A percentile compares a stretch with the other conserved stretches of the same genome.
Evolutionary conservation across 108 stramenopile genomes (phyloP).

Genomic region (Nannochloropsis salina): DNA sequence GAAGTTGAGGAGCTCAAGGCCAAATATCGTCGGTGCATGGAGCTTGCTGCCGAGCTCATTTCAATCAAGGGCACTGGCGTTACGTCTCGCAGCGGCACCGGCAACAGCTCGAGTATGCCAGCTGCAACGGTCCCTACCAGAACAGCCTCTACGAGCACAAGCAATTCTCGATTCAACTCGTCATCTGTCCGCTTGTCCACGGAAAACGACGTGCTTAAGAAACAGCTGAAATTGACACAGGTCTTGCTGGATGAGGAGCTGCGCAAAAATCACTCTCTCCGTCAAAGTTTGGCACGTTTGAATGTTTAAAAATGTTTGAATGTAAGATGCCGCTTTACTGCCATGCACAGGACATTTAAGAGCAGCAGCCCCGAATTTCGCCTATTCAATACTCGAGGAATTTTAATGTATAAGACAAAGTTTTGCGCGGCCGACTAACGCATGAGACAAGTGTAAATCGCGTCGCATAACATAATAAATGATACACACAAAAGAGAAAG

Average conservation of each 20-base stretch:
- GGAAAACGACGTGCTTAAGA: neutral
- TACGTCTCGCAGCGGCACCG: neutral
- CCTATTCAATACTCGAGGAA: too few relatives aligned
- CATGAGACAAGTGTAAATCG: too few relatives aligned
- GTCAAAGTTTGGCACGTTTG: neutral
- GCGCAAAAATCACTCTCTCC: conserved; percentile 14
- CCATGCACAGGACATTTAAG: too few relatives aligned
- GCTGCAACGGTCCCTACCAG: neutral
- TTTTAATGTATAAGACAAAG: too few relatives aligned
- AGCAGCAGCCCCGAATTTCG: too few relatives aligned
- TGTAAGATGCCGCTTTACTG: neutral
- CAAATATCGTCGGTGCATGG: conserved; percentile 11
- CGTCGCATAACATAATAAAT: too few relatives aligned
- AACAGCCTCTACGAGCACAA: neutral
- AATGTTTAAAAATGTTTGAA: neutral
- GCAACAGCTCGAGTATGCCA: neutral
- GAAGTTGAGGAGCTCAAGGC: conserved; percentile 17
- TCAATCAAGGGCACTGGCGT: neutral
- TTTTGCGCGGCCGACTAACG: too few relatives aligned
- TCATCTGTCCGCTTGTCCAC: conserved; percentile 5
- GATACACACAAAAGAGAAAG: too few relatives aligned
- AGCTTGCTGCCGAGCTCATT: neutral
- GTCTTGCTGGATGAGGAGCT: neutral
- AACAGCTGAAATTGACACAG: conserved; percentile 9
- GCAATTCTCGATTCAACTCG: neutral